phyloP scores from a whole-genome alignment of 169 alveolate genomes.

The Theileria luwenshuni region DNA sequence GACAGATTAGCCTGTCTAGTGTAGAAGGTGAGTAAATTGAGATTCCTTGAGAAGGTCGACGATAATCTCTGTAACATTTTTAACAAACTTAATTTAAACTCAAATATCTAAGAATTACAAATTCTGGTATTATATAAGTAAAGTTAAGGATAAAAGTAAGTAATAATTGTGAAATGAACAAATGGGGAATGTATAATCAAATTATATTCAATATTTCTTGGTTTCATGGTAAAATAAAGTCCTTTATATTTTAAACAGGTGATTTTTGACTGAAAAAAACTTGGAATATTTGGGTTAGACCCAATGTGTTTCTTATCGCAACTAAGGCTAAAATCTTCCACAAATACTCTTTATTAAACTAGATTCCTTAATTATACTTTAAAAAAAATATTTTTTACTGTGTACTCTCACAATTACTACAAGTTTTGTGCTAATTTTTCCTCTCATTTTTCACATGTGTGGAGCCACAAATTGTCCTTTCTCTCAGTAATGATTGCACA shows the following conservation, averaged over 20 bases:
- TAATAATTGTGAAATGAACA: background rate
- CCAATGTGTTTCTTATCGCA: background rate
- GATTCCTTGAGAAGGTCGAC: background rate
- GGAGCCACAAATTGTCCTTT: background rate
- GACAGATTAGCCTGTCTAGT: background rate
- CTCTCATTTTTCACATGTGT: slow-evolving; percentile 21
- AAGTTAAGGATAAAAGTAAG: background rate
- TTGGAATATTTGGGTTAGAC: background rate
- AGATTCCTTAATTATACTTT: background rate
- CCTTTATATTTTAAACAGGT: too few species aligned
- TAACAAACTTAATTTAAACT: background rate
- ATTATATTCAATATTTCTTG: background rate
- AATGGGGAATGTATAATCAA: slow-evolving; percentile 16
- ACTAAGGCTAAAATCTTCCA: background rate
- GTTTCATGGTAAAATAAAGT: too few species aligned
- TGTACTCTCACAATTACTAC: background rate
- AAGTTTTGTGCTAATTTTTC: background rate
- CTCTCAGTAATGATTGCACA: background rate
- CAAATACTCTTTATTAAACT: background rate
- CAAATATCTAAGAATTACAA: background rate
- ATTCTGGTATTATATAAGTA: background rate
- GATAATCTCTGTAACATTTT: slow-evolving; percentile 1
- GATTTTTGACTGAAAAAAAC: too few species aligned
- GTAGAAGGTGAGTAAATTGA: background rate
- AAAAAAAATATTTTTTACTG: background rate